Percentiles rank a stretch among this genome's conserved stretches.
Evolutionary conservation across 2,329 filamentous ascomycete species (phyloP).

Genomic region (Colletotrichum plurivorum): DNA sequence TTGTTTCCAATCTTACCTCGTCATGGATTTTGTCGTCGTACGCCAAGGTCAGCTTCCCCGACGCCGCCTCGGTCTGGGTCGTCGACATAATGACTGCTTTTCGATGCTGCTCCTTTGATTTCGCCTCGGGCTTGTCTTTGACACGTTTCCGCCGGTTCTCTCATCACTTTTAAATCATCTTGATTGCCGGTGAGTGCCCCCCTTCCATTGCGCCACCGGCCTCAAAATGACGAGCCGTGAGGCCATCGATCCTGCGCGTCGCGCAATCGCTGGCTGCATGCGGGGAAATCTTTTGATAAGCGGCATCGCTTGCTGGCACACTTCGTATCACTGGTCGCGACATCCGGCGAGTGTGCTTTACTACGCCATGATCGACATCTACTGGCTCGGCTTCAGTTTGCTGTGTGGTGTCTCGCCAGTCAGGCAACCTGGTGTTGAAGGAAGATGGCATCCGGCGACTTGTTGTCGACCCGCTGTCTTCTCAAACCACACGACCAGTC

Average conservation of each 20-base stretch:
- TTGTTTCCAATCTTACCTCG: not conserved
- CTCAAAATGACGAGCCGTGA: conserved; percentile 14
- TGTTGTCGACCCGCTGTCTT: no score
- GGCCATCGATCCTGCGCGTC: not conserved
- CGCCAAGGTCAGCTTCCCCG: conserved; percentile 23
- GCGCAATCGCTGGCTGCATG: conserved; percentile 8
- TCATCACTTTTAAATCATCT: not conserved
- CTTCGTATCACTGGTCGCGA: not conserved
- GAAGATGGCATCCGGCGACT: no score
- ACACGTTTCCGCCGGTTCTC: no score
- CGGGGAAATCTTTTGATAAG: not conserved
- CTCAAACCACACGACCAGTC: no score
- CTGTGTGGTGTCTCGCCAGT: no score
- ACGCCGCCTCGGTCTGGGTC: conserved; percentile 63
- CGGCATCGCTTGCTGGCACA: not conserved
- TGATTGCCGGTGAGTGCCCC: not conserved
- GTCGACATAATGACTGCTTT: conserved; percentile 77
- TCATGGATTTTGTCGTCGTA: conserved; percentile 30
- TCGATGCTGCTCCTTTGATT: not conserved
- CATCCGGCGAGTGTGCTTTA: not conserved
- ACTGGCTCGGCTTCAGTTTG: not conserved
- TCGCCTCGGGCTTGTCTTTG: no score
- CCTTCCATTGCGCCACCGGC: conserved; percentile 4
- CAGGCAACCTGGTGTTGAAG: no score
- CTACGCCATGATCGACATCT: not conserved